Percentiles rank a stretch among this genome's conserved stretches.
Conservation (phyloP, 371 early-diverging fungal species). For the Mucor velutinosus region DNA sequence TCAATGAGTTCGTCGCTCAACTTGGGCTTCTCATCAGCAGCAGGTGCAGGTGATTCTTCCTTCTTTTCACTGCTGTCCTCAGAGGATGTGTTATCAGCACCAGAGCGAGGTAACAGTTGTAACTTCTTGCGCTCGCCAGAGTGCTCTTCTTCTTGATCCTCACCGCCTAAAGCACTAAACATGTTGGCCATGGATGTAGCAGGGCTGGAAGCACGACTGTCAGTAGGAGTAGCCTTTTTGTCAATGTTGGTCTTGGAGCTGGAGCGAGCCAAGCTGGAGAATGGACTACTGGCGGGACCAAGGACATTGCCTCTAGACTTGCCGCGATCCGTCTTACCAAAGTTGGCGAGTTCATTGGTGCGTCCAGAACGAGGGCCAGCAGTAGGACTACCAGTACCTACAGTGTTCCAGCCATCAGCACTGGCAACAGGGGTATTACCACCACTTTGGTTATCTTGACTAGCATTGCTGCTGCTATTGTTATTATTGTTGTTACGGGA, state of each 20-base stretch:
- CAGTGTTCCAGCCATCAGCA: conserved; percentile 76
- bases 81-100: conserved; percentile 17
- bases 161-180: conserved; percentile 59
- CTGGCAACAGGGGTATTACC: conserved; percentile 18
- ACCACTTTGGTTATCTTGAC: background rate
- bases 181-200: conserved; percentile 56
- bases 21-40: conserved; percentile 40
- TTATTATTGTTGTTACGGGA: conserved; percentile 20
- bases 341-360: conserved; percentile 75
- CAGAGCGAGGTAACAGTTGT: conserved; percentile 45
- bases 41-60: conserved; percentile 10
- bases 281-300: conserved; percentile 64
- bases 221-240: conserved; percentile 28
- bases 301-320: conserved; percentile 56
- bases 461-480: background rate
- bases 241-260: conserved; percentile 35
- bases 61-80: conserved; percentile 11
- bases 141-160: conserved; percentile 45
- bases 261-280: conserved; percentile 48
- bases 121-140: conserved; percentile 40
- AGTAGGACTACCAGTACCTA: conserved; percentile 52
- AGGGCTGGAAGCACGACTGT: conserved; percentile 28
- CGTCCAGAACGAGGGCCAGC: conserved; percentile 44
- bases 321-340: conserved; percentile 77
- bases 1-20: conserved; percentile 59